phyloP scores from a whole-genome alignment of 1,284 basidiomycete species.

The Chalciporus piperatoides region DNA sequence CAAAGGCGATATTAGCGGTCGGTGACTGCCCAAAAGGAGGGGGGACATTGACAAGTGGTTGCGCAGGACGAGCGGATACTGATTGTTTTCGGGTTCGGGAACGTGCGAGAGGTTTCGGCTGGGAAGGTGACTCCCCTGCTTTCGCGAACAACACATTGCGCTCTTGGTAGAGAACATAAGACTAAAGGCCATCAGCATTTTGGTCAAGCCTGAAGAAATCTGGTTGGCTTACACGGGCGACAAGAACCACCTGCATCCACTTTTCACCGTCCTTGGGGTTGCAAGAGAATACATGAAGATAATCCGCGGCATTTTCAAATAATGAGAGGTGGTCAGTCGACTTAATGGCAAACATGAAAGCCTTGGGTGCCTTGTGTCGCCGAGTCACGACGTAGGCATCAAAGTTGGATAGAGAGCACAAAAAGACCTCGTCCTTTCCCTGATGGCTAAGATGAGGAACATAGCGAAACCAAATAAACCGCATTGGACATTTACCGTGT shows the following conservation, averaged over 20 bases:
- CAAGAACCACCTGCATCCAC: slow-evolving; percentile 69
- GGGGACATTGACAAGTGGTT: slow-evolving; percentile 33
- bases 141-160: slow-evolving; percentile 59
- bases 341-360: slow-evolving; percentile 81
- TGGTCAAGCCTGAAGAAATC: not conserved
- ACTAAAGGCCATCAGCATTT: slow-evolving; percentile 41
- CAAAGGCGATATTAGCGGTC: slow-evolving; percentile 43
- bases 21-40: slow-evolving; percentile 36
- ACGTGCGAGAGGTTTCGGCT: slow-evolving; percentile 31
- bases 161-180: slow-evolving; percentile 77
- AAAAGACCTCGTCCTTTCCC: slow-evolving; percentile 78
- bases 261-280: slow-evolving; percentile 64
- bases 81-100: slow-evolving; percentile 33
- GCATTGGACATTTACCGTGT: slow-evolving; percentile 54
- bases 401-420: slow-evolving; percentile 82
- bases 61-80: slow-evolving; percentile 29
- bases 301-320: slow-evolving; percentile 84
- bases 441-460: slow-evolving; percentile 32
- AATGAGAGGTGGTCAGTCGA: slow-evolving; percentile 79
- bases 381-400: slow-evolving; percentile 79
- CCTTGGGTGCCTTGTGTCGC: slow-evolving; percentile 69
- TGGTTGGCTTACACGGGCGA: slow-evolving; percentile 62
- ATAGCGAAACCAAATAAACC: not conserved
- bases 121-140: slow-evolving; percentile 34
- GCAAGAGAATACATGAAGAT: slow-evolving; percentile 78